phyloP scores from a whole-genome alignment of 2,329 filamentous ascomycete species.

The Seiridium cupressi region DNA sequence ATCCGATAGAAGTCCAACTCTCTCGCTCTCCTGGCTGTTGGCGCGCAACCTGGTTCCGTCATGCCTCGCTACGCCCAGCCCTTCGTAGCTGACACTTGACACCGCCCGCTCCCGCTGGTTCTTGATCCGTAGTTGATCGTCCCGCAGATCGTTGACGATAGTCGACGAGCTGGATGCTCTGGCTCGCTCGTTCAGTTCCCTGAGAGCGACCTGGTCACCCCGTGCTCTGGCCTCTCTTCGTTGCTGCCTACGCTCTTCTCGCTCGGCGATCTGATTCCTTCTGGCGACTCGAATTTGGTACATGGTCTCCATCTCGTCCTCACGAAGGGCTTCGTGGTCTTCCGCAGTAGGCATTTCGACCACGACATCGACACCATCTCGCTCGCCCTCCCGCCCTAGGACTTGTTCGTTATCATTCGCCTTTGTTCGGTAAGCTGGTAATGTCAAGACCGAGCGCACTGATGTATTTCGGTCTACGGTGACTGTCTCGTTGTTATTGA shows the following conservation, averaged over 20 bases:
- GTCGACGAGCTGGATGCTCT: slow-evolving; percentile 45
- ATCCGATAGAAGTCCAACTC: slow-evolving; percentile 68
- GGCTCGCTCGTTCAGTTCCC: slow-evolving; percentile 54
- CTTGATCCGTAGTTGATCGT: slow-evolving; percentile 55
- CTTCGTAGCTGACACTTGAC: slow-evolving; percentile 74
- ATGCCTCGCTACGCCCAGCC: slow-evolving; percentile 72
- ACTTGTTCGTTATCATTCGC: slow-evolving; percentile 77
- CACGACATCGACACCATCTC: slow-evolving; percentile 87
- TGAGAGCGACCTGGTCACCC: slow-evolving; percentile 69
- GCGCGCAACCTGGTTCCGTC: slow-evolving; percentile 75
- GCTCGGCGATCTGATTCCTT: slow-evolving; percentile 71
- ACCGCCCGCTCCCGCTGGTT: slow-evolving; percentile 64
- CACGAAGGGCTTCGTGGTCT: slow-evolving; percentile 73
- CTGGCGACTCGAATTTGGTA: slow-evolving; percentile 85
- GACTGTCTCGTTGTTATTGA: slow-evolving; percentile 18
- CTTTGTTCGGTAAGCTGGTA: slow-evolving; percentile 78
- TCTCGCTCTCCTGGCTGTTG: slow-evolving; percentile 71
- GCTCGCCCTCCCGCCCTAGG: slow-evolving; percentile 84
- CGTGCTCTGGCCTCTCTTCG: slow-evolving; percentile 70
- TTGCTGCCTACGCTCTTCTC: slow-evolving; percentile 70
- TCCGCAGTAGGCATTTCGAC: slow-evolving; percentile 80
- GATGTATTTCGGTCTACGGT: slow-evolving; percentile 78
- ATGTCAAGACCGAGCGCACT: slow-evolving; percentile 88
- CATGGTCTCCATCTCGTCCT: slow-evolving; percentile 88
- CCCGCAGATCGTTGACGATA: slow-evolving; percentile 59